Evolutionary conservation across 768 basidiomycete species (phyloP).

Genomic region (Boletus vinaceobasis): DNA sequence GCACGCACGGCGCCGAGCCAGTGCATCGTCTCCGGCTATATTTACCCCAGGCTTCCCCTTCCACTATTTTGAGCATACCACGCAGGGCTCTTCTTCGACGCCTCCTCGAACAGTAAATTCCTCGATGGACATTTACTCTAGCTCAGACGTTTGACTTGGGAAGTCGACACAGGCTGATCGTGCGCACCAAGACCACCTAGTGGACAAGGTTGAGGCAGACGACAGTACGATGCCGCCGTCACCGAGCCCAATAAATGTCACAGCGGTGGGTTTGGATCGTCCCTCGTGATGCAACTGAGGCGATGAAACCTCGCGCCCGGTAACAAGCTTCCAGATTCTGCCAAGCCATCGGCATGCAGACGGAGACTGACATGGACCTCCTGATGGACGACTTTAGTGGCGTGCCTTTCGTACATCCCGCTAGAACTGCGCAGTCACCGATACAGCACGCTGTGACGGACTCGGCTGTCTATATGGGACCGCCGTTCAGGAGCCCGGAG

Average conservation of each 20-base stretch:
- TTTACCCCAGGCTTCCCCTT: constrained; percentile 38
- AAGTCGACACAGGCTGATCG: constrained; percentile 40
- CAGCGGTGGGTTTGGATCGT: constrained; percentile 13
- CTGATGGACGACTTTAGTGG: constrained; percentile 25
- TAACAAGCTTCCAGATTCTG: too few relatives aligned
- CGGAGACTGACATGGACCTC: constrained; percentile 32
- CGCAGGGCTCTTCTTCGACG: constrained; percentile 19
- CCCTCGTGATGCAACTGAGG: too few relatives aligned
- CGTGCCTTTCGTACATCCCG: constrained; percentile 7
- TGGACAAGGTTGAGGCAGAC: constrained; percentile 37
- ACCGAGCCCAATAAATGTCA: constrained; percentile 41
- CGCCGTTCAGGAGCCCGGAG: constrained; percentile 33
- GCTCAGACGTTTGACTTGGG: constrained; percentile 28
- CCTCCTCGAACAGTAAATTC: constrained; percentile 21
- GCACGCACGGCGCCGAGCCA: constrained; percentile 37
- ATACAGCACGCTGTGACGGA: constrained; percentile 54
- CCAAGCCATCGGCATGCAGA: constrained; percentile 22
- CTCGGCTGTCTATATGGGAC: constrained; percentile 34
- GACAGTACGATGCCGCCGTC: constrained; percentile 47
- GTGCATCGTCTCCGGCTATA: constrained; percentile 31
- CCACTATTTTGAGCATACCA: constrained; percentile 15
- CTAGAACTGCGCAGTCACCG: constrained; percentile 20
- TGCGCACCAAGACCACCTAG: constrained; percentile 22
- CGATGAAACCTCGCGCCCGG: too few relatives aligned
- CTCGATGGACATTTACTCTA: constrained; percentile 22